These are phyloP conservation scores for Tetracladium setigerum DNA, from an alignment of 495 filamentous ascomycete species.

Conservation along the genomic window DNA sequence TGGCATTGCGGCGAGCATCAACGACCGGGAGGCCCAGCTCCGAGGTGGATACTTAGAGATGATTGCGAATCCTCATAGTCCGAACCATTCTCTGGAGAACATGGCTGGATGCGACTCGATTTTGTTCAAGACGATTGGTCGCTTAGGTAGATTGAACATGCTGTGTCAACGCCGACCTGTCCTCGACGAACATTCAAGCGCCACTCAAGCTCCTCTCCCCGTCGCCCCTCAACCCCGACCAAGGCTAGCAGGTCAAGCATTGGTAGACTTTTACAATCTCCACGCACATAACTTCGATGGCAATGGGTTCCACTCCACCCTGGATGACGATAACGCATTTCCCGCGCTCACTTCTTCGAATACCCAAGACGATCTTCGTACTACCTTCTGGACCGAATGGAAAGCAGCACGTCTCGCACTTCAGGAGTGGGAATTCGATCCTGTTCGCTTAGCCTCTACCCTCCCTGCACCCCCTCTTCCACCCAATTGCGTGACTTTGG, in stretches of 20 bases:
- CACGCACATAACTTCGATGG: slow-evolving; percentile 52
- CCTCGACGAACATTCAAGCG: slow-evolving; percentile 18
- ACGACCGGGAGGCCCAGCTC: slow-evolving; percentile 86
- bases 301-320: slow-evolving; percentile 48
- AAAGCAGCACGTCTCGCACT: slow-evolving; percentile 66
- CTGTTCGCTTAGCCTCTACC: slow-evolving; percentile 33
- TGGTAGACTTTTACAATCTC: slow-evolving; percentile 45
- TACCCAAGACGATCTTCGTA: slow-evolving; percentile 42
- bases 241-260: slow-evolving; percentile 32
- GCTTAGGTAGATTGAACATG: slow-evolving; percentile 80
- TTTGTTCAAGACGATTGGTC: slow-evolving; percentile 69
- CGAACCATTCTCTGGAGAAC: slow-evolving; percentile 79
- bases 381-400: slow-evolving; percentile 82
- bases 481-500: slow-evolving; percentile 45
- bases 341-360: slow-evolving; percentile 1
- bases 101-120: slow-evolving; percentile 79
- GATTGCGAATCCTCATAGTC: slow-evolving; percentile 40
- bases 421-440: slow-evolving; percentile 73
- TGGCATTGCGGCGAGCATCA: slow-evolving; percentile 86
- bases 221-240: slow-evolving; percentile 21
- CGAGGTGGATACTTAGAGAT: slow-evolving; percentile 61
- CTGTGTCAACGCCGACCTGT: slow-evolving; percentile 68
- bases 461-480: slow-evolving; percentile 35
- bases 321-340: slow-evolving; percentile 28
- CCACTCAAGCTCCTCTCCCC: slow-evolving; percentile 20